Base-by-base conservation (phyloP, 495 filamentous ascomycete species). In the Aspergillus hancockii region DNA sequence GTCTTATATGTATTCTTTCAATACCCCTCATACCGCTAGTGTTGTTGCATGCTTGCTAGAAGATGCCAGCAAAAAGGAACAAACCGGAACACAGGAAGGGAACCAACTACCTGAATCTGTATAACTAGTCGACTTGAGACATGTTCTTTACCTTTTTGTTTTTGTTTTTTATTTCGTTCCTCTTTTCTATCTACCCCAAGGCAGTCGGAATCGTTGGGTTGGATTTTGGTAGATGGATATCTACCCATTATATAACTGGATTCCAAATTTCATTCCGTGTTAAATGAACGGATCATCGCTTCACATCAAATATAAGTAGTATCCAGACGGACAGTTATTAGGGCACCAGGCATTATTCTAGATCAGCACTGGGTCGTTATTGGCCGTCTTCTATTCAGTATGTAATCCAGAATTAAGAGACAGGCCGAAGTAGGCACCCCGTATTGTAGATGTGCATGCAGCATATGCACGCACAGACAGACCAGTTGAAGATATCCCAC, bases 11-110 rank as follows among this genome's bases (percentile, higher is more conserved):
- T 43, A 32, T 21, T 18, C 31, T 49, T 55, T 59, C 51, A 62
- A 62, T 55, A 54, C 58, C 58, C 52, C 45, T 43, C 31, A 49
- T 60, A 50, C 49, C 45, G n/a, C 51, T 49, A 36, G 36, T 57
- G 41, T 58, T 53, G 40, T 61, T 47, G 38, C 52, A 56, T 52
- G 21, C 54, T 52, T 36, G 34, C 38, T 16, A 14, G 16, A 43
- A 43, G 55, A 43, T 30, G 40, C 46, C 55, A 50, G 16, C 6
- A 36, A 38, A 40, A 23, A 57, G 46, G 9, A 49, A 38, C 43
- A 45, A 19, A 43, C 12, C 16, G 38, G 52, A 38, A 21, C 28
- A 25, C 25, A 40, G 50, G 23, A 31, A 46, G 40, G 25, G n/a
- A 45, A 45, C 18, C 14, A 18, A 25, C 21, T n/a, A 31, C 23